Percentiles rank a stretch among this genome's conserved stretches.
Conservation (phyloP, 2,329 filamentous ascomycete genomes). For the Zasmidium citrigriseum region DNA sequence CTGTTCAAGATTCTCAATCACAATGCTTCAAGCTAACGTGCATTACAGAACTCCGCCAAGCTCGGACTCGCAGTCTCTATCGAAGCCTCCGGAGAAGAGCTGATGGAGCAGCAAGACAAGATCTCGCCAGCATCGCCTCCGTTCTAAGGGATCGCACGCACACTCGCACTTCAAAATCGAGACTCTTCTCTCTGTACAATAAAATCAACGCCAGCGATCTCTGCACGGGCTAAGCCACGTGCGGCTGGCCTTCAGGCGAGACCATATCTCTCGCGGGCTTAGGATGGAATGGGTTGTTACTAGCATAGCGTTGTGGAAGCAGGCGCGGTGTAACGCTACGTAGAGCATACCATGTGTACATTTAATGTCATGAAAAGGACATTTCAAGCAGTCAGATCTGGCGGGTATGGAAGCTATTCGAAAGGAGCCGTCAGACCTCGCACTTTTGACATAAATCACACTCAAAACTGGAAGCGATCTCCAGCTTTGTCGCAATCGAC, state of each 20-base stretch:
- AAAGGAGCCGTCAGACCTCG: too few species aligned
- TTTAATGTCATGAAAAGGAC: constrained; percentile 9
- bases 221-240: constrained; percentile 2
- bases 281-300: constrained; percentile 13
- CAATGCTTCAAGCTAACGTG: background rate
- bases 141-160: constrained; percentile 26
- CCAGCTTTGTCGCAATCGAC: too few species aligned
- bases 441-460: too few species aligned
- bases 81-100: constrained; percentile 79
- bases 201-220: constrained; percentile 12
- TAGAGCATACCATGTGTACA: constrained; percentile 22
- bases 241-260: constrained; percentile 16
- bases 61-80: constrained; percentile 92
- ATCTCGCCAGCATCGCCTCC: constrained; percentile 47
- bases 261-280: constrained; percentile 1
- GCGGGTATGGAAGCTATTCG: too few species aligned
- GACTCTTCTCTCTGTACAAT: constrained; percentile 28
- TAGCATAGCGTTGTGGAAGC: constrained; percentile 19
- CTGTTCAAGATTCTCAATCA: constrained; percentile 30
- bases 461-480: too few species aligned
- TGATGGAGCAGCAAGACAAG: constrained; percentile 75
- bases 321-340: constrained; percentile 16
- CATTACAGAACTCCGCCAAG: constrained; percentile 84
- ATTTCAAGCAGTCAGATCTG: background rate
- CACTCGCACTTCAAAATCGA: background rate